These are phyloP conservation scores for Pichia sp. DNA, from an alignment of 1,139 yeast species.

Conservation along the genomic window DNA sequence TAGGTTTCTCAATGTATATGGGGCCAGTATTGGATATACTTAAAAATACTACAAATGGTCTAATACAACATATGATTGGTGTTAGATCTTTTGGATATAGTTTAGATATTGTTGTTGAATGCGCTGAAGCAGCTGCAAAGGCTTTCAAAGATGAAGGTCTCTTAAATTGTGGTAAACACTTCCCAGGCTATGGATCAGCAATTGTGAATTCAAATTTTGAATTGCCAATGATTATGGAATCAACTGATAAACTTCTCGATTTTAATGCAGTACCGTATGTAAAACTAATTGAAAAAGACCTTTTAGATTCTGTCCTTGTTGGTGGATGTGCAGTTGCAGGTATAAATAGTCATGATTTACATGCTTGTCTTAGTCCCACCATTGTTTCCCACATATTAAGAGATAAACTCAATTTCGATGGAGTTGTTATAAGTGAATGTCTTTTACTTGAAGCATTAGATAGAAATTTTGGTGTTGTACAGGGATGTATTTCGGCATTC, in stretches of 20 bases:
- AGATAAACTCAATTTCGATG: slow-evolving; percentile 47
- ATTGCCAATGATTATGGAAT: slow-evolving; percentile 54
- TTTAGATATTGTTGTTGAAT: slow-evolving; percentile 50
- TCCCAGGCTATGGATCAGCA: slow-evolving; percentile 65
- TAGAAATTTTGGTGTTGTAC: slow-evolving; percentile 58
- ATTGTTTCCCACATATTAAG: slow-evolving; percentile 47
- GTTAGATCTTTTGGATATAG: slow-evolving; percentile 61
- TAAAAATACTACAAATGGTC: slow-evolving; percentile 47
- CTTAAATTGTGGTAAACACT: slow-evolving; percentile 56
- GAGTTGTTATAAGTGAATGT: slow-evolving; percentile 60
- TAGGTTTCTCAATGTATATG: slow-evolving; percentile 52
- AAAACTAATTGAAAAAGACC: slow-evolving; percentile 38
- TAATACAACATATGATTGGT: slow-evolving; percentile 41
- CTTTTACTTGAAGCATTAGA: slow-evolving; percentile 60
- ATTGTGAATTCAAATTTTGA: slow-evolving; percentile 54
- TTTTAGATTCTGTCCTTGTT: slow-evolving; percentile 51
- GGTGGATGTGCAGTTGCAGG: slow-evolving; percentile 70
- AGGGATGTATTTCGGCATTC: slow-evolving; percentile 57
- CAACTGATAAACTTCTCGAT: slow-evolving; percentile 46
- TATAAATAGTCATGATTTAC: slow-evolving; percentile 54
- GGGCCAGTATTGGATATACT: slow-evolving; percentile 65
- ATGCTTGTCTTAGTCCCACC: slow-evolving; percentile 56
- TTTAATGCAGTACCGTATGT: slow-evolving; percentile 51
- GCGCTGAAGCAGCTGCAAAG: slow-evolving; percentile 48
- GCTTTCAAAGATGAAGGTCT: slow-evolving; percentile 55